Evolutionary conservation across 2,329 filamentous ascomycete species (phyloP).

Genomic region (Aspergillus sp.): DNA sequence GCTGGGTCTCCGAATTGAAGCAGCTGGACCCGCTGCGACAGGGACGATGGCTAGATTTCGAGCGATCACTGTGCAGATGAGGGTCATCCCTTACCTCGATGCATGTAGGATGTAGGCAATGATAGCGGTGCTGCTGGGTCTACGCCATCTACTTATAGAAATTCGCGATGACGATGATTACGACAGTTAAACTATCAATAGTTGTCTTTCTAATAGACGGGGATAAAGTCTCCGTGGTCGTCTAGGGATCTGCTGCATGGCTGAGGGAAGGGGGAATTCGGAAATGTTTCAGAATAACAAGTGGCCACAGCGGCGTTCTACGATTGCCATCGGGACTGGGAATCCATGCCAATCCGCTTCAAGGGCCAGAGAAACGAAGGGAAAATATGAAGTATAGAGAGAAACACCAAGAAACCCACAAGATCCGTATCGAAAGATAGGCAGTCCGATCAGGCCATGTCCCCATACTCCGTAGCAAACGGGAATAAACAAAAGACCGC

Average conservation of each 20-base stretch:
- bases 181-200: background rate
- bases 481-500: background rate
- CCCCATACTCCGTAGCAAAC: background rate
- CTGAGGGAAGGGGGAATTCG: background rate
- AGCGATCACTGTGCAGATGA: conserved; percentile 44
- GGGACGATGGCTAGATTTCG: conserved; percentile 74
- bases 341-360: background rate
- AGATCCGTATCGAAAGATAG: background rate
- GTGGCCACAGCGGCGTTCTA: conserved; percentile 2
- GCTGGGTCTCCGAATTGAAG: conserved; percentile 66
- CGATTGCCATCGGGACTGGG: background rate
- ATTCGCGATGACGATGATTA: conserved; percentile 8
- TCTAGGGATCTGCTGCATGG: background rate
- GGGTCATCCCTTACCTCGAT: conserved; percentile 15
- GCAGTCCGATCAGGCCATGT: too few relatives aligned
- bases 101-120: background rate
- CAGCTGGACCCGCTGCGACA: conserved; percentile 71
- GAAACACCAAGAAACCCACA: background rate
- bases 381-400: background rate
- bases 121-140: background rate
- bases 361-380: background rate
- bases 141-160: conserved; percentile 2
- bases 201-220: background rate
- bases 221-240: background rate
- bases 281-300: conserved; percentile 14